Conservation (phyloP, 805 yeast species). For the Candida nanaspora region DNA sequence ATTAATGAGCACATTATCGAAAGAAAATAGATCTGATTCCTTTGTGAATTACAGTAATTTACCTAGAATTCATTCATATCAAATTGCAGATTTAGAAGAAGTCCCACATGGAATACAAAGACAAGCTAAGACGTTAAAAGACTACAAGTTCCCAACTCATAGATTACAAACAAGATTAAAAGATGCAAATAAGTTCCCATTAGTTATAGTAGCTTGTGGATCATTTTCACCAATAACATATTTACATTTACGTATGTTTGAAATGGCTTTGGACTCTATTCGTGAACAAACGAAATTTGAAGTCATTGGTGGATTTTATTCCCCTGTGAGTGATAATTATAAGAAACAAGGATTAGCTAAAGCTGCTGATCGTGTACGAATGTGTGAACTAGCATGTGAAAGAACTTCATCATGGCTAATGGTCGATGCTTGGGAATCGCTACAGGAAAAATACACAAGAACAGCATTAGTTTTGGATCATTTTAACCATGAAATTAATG, state of each 20-base stretch:
- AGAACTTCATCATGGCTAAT: slow-evolving; percentile 94
- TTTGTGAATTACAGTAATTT: slow-evolving; percentile 22
- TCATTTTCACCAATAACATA: slow-evolving; percentile 95
- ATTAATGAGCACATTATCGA: too few species aligned
- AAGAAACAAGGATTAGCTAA: slow-evolving; percentile 90
- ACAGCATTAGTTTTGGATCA: slow-evolving; percentile 95
- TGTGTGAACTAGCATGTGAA: slow-evolving; percentile 98
- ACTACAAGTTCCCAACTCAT: slow-evolving; percentile 83
- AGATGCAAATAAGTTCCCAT: slow-evolving; percentile 75
- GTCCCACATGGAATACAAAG: slow-evolving; percentile 92
- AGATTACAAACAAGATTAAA: slow-evolving; percentile 62
- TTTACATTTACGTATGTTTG: slow-evolving; percentile 93
- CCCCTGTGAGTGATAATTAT: slow-evolving; percentile 92
- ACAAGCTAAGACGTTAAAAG: slow-evolving; percentile 66
- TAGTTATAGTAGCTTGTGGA: slow-evolving; percentile 96
- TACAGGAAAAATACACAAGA: slow-evolving; percentile 85
- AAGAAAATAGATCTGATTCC: slow-evolving; percentile 22
- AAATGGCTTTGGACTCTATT: slow-evolving; percentile 94
- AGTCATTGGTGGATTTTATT: slow-evolving; percentile 92
- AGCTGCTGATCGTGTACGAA: slow-evolving; percentile 83
- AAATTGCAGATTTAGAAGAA: slow-evolving; percentile 91
- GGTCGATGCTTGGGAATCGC: slow-evolving; percentile 99
- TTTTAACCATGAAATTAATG: slow-evolving; percentile 90
- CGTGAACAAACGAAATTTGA: slow-evolving; percentile 89
- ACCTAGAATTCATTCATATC: slow-evolving; percentile 43